Percentiles rank a stretch among this genome's conserved stretches.
These are phyloP conservation scores for Gastrodia elata DNA, from an alignment of 106 monocot genomes.

Conservation along the genomic window DNA sequence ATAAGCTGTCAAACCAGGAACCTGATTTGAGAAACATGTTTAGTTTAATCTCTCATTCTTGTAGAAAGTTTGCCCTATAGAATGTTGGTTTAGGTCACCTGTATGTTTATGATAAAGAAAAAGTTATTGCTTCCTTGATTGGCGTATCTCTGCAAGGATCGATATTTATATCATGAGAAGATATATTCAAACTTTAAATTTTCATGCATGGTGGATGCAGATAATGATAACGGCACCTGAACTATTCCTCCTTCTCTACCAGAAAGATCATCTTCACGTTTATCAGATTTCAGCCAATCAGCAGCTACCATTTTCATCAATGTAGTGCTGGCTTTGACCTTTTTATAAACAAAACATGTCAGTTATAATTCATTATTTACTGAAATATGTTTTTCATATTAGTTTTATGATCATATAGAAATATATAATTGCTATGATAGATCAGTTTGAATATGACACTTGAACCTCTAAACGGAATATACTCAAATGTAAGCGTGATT, in stretches of 20 bases:
- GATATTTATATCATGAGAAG: slow-evolving; percentile 15
- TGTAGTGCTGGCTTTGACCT: slow-evolving; percentile 77
- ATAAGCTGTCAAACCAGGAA: slow-evolving; percentile 78
- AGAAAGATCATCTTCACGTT: slow-evolving; percentile 91
- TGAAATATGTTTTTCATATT: neutral
- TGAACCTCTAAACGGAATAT: neutral
- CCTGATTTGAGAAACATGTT: slow-evolving; percentile 24
- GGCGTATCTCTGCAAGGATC: slow-evolving; percentile 13
- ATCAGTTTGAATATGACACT: neutral
- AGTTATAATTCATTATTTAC: neutral
- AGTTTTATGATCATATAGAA: neutral
- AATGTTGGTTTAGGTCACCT: slow-evolving; percentile 30
- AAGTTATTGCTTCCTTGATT: slow-evolving; percentile 9
- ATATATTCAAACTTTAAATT: slow-evolving; percentile 33
- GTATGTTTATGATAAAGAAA: slow-evolving; percentile 63
- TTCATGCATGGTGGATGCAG: neutral
- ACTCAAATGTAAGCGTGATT: neutral
- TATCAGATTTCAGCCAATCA: slow-evolving; percentile 92
- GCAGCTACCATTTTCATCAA: slow-evolving; percentile 95
- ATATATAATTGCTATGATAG: neutral
- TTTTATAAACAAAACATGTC: slow-evolving; percentile 2
- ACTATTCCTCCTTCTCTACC: slow-evolving; percentile 78
- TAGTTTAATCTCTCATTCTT: neutral
- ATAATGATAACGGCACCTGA: slow-evolving; percentile 37
- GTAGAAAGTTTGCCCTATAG: slow-evolving; percentile 2